These are phyloP conservation scores for Mortierella antarctica DNA, from an alignment of 192 early-diverging fungal species.

Conservation along the genomic window DNA sequence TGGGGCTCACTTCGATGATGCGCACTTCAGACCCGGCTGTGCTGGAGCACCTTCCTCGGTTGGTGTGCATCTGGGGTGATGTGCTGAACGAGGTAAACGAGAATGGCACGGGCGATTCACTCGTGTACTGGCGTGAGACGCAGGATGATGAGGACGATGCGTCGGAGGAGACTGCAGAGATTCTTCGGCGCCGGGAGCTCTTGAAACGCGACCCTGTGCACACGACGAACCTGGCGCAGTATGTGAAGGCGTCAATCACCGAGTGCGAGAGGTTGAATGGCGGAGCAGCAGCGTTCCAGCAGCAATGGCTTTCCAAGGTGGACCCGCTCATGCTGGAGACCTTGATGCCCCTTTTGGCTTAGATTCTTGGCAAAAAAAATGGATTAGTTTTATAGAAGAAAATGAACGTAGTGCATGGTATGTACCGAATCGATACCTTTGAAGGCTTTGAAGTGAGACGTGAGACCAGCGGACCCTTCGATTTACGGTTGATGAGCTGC, in stretches of 20 bases:
- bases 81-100: slow-evolving; percentile 72
- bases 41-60: slow-evolving; percentile 56
- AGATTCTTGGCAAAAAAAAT: not conserved
- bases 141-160: slow-evolving; percentile 62
- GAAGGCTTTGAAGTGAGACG: no score
- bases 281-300: slow-evolving; percentile 50
- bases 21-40: slow-evolving; percentile 60
- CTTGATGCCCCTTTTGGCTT: slow-evolving; percentile 30
- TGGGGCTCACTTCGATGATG: slow-evolving; percentile 69
- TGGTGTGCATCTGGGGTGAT: slow-evolving; percentile 71
- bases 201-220: slow-evolving; percentile 69
- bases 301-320: slow-evolving; percentile 55
- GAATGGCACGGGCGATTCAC: slow-evolving; percentile 68
- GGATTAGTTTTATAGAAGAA: not conserved
- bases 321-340: slow-evolving; percentile 54
- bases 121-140: slow-evolving; percentile 67
- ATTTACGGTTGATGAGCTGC: no score
- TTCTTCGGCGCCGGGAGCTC: slow-evolving; percentile 61
- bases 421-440: not conserved
- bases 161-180: slow-evolving; percentile 63
- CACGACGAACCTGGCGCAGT: slow-evolving; percentile 62
- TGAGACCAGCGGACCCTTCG: no score
- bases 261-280: slow-evolving; percentile 65
- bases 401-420: not conserved
- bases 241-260: slow-evolving; percentile 61